phyloP scores from a whole-genome alignment of 139 green algal species.

The Coelastrella sp. region DNA sequence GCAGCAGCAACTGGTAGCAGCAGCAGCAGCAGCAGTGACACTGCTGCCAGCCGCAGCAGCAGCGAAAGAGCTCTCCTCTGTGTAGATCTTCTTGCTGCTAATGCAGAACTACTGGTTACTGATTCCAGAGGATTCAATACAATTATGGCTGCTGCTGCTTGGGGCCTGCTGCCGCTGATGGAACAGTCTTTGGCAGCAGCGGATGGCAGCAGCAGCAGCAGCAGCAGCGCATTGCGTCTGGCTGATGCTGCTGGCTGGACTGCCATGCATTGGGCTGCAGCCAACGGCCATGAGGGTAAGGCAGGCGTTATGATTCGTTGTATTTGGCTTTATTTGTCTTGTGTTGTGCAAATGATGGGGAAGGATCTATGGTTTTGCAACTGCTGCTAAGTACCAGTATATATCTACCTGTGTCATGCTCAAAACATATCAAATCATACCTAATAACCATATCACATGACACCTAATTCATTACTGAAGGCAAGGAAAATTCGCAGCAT shows the following conservation, averaged over 20 bases:
- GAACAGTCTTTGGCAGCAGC: not conserved
- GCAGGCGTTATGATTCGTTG: not conserved
- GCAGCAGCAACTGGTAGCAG: slow-evolving; percentile 12
- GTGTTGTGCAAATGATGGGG: too few species aligned
- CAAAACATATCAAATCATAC: too few species aligned
- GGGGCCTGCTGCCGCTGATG: not conserved
- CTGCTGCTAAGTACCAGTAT: too few species aligned
- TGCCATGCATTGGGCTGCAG: slow-evolving; percentile 36
- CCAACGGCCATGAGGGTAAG: slow-evolving; percentile 26
- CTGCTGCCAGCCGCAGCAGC: slow-evolving; percentile 6
- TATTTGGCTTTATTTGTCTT: not conserved
- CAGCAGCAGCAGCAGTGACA: not conserved
- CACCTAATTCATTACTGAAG: too few species aligned
- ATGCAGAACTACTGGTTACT: not conserved
- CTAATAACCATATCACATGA: too few species aligned
- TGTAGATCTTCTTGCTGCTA: not conserved
- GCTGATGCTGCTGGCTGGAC: slow-evolving; percentile 37
- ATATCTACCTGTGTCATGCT: too few species aligned
- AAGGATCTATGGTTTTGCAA: too few species aligned
- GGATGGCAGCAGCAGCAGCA: not conserved
- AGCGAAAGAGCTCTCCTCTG: not conserved
- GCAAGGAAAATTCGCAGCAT: too few species aligned
- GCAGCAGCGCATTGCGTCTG: not conserved
- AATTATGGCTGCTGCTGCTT: slow-evolving; percentile 31
- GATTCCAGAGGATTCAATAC: not conserved